Percentiles rank a stretch among this genome's conserved stretches.
These are phyloP conservation scores for Mikania micrantha DNA, from an alignment of 129 eudicot species.

Conservation along the genomic window DNA sequence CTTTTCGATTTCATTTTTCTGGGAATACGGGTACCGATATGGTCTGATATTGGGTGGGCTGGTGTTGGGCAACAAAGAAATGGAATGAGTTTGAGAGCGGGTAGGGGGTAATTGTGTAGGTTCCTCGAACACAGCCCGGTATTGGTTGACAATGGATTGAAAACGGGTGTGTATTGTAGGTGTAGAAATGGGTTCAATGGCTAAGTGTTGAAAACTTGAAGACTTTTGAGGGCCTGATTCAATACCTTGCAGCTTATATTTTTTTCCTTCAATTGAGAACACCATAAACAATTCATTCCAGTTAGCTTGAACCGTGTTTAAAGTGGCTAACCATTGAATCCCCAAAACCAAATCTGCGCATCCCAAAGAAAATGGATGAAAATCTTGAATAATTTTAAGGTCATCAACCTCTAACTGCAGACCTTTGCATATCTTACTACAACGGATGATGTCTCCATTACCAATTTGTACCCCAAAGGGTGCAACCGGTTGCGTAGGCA, in stretches of 20 bases:
- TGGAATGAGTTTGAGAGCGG: neutral
- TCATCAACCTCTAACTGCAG: neutral
- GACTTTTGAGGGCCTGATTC: neutral
- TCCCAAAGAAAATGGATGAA: constrained; percentile 5
- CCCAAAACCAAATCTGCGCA: constrained; percentile 3
- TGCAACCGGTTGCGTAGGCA: neutral
- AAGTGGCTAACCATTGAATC: too few relatives aligned
- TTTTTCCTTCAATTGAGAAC: neutral
- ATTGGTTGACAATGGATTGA: neutral
- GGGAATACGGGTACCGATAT: too few relatives aligned
- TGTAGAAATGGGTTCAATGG: neutral
- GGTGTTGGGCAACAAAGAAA: neutral
- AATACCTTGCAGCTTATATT: neutral
- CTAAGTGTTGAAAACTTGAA: too few relatives aligned
- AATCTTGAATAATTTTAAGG: neutral
- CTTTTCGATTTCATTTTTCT: too few relatives aligned
- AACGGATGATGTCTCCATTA: neutral
- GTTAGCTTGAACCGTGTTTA: too few relatives aligned
- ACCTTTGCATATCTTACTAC: neutral
- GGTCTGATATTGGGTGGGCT: too few relatives aligned
- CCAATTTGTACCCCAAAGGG: neutral
- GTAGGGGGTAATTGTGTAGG: neutral
- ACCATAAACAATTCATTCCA: neutral
- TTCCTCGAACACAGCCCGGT: neutral
- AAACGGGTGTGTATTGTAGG: neutral